These are phyloP conservation scores for Metschnikowia koreensis DNA, from an alignment of 805 yeast species.

Conservation along the genomic window DNA sequence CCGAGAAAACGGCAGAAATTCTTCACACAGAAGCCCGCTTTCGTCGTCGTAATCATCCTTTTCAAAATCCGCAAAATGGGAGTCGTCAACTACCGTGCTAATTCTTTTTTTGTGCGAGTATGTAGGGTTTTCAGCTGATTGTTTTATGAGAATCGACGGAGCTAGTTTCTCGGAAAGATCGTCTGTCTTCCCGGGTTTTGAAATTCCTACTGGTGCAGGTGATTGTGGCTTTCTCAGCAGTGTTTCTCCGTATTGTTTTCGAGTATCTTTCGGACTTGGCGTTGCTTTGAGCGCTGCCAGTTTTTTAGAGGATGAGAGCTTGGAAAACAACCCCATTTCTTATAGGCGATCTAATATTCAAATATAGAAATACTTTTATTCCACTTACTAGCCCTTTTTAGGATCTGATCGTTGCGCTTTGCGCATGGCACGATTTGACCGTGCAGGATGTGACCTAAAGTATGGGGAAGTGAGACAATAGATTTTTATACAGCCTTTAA, in stretches of 20 bases:
- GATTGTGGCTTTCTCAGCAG: neutral
- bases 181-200: neutral
- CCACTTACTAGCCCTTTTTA: neutral
- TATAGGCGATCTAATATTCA: neutral
- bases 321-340: conserved; percentile 6
- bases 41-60: conserved; percentile 19
- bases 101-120: conserved; percentile 15
- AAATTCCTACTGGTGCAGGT: neutral
- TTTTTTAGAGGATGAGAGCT: conserved; percentile 1
- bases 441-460: neutral
- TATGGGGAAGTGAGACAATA: neutral
- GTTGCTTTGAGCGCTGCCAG: neutral
- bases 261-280: neutral
- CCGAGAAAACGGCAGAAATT: neutral
- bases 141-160: neutral
- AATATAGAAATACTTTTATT: neutral
- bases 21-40: conserved; percentile 3
- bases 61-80: conserved; percentile 18
- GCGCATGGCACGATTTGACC: neutral
- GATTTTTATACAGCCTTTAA: neutral
- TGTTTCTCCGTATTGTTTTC: neutral
- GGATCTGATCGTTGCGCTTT: neutral
- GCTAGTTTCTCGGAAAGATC: neutral
- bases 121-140: neutral
- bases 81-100: conserved; percentile 30